Base-by-base conservation (phyloP, 2,329 filamentous ascomycete genomes). In the Furcasterigmium sp. region DNA sequence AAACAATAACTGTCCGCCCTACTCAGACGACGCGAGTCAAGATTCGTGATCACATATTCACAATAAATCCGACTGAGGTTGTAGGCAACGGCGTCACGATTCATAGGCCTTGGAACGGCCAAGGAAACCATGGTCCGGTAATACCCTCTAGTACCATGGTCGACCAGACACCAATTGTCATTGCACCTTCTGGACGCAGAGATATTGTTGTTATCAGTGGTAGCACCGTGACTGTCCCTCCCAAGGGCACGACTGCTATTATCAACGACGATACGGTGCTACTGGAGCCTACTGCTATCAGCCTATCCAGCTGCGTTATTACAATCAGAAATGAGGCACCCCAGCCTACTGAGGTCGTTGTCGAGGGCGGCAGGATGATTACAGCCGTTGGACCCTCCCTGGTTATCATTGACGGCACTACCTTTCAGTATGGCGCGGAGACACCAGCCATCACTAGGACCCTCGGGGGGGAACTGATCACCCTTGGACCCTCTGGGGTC, bases 381-480 rank as follows among this genome's bases (percentile, higher is more conserved):
- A 74, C 69, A 2, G 68, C 60, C 10, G 58, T 68, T 20, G 72
- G 71, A 14, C 52, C 55, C 13, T 65, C 63, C 11, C 53, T 67
- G 14, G 60, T 69, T 8, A 59, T 73, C 13, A 54, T 73, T 18
- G 59, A 62, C 39, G 65, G 63, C 5, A 66, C 61, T 3, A 73
- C 69, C 7, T 57, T 75, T 40, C 73, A 68, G 1, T 76, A 77
- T 48, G 67, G 68, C 1, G 54, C 60, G 1, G 53, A 50, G 21
- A 56, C 59, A 4, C 48, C 62, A 4, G 56, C 53, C 2, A 55
- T 58, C 1, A 64, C 65, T 0, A 60, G 63, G 13, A 59, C 70
- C 3, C 54, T 83, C 20, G 67, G 69, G 45, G 74, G 72, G 14
- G 73, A 76, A 32, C 72, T 69, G 5, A 61, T 82, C 47, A 64